Conservation (phyloP, 2,329 filamentous ascomycete genomes). For the Ophiosphaerella herpotricha region DNA sequence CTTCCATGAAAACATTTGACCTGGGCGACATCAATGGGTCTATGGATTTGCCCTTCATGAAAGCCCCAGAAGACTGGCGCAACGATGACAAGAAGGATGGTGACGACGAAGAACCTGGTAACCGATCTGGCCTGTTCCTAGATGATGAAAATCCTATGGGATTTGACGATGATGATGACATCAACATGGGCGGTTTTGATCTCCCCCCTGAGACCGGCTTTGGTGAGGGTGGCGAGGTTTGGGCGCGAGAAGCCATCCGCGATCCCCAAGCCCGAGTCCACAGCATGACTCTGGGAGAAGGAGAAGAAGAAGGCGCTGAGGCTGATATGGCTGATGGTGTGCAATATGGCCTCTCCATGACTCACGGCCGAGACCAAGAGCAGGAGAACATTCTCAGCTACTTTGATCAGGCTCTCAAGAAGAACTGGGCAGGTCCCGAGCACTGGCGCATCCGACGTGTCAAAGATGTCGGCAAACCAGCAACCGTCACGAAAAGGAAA, state of each 20-base stretch:
- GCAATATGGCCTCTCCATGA: slow-evolving; percentile 80
- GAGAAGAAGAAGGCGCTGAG: slow-evolving; percentile 57
- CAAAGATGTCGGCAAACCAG: slow-evolving; percentile 70
- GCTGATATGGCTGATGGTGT: slow-evolving; percentile 59
- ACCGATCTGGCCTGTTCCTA: slow-evolving; percentile 80
- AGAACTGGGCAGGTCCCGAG: slow-evolving; percentile 98
- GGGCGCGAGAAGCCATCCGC: slow-evolving; percentile 86
- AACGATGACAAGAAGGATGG: slow-evolving; percentile 65
- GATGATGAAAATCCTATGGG: slow-evolving; percentile 84
- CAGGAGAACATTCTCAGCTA: slow-evolving; percentile 97
- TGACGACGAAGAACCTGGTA: slow-evolving; percentile 57
- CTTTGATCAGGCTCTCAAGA: slow-evolving; percentile 93
- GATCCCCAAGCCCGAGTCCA: slow-evolving; percentile 86
- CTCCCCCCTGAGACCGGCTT: slow-evolving; percentile 75
- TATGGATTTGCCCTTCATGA: slow-evolving; percentile 88
- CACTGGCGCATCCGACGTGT: slow-evolving; percentile 97
- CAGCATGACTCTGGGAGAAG: slow-evolving; percentile 61
- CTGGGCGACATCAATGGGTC: slow-evolving; percentile 84
- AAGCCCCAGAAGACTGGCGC: slow-evolving; percentile 84
- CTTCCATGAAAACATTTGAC: slow-evolving; percentile 91
- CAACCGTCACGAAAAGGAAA: slow-evolving; percentile 69
- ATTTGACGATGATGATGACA: slow-evolving; percentile 71
- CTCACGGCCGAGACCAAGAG: slow-evolving; percentile 68
- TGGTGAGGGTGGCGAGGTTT: slow-evolving; percentile 93
- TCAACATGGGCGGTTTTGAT: slow-evolving; percentile 65